A percentile compares a stretch with the other conserved stretches of the same genome.
phyloP scores from a whole-genome alignment of 2,329 filamentous ascomycete genomes.

The Cercospora sp. region DNA sequence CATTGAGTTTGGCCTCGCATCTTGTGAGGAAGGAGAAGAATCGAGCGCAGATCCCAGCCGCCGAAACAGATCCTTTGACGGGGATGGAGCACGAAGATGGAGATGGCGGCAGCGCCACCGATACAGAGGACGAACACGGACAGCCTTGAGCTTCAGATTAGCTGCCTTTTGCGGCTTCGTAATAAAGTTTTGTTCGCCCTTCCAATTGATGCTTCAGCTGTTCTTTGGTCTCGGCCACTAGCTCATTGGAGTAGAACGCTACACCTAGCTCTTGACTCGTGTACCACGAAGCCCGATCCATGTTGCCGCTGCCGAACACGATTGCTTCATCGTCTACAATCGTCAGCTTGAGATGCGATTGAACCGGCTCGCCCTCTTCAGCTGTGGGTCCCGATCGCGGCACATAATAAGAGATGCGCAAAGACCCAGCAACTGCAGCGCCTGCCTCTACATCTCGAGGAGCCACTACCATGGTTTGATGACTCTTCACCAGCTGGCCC shows the following conservation, averaged over 20 bases:
- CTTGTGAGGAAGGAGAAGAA: conserved; percentile 49
- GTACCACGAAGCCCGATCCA: conserved; percentile 83
- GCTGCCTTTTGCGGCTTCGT: conserved; percentile 10
- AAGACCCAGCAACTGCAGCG: conserved; percentile 46
- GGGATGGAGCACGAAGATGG: conserved; percentile 53
- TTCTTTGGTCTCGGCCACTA: conserved; percentile 37
- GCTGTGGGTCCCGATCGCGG: conserved; percentile 41
- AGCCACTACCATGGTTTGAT: conserved; percentile 42
- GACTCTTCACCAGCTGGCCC: conserved; percentile 57
- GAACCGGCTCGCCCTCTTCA: conserved; percentile 57
- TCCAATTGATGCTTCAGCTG: conserved; percentile 26
- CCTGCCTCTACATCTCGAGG: conserved; percentile 48
- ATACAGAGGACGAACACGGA: conserved; percentile 21
- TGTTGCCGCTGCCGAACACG: conserved; percentile 76
- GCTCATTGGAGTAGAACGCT: conserved; percentile 49
- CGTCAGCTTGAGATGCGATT: conserved; percentile 76
- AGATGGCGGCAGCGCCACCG: conserved; percentile 39
- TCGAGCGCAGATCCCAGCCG: conserved; percentile 51
- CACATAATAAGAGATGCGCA: conserved; percentile 62
- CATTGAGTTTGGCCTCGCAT: conserved; percentile 52
- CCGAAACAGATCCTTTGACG: conserved; percentile 52
- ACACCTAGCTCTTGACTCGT: conserved; percentile 83
- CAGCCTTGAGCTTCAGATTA: neutral
- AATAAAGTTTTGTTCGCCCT: conserved; percentile 19
- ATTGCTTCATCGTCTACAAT: conserved; percentile 68